Evolutionary conservation across 1,284 basidiomycete genomes (phyloP).

Genomic region (Sparassis latifolia): DNA sequence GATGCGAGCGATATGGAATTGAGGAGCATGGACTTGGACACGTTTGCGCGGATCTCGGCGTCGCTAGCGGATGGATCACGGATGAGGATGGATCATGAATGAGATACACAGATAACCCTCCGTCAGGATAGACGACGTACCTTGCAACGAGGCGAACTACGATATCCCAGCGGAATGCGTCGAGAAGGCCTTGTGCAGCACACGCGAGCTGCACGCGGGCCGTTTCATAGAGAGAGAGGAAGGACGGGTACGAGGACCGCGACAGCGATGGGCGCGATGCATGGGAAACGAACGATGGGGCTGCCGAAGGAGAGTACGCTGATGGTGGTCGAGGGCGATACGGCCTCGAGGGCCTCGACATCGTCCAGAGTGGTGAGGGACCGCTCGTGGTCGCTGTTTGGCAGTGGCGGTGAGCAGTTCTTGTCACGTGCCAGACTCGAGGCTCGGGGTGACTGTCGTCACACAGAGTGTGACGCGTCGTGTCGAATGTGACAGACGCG

Average conservation of each 20-base stretch:
- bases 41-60: conserved; percentile 62
- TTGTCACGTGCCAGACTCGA: not conserved
- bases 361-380: not conserved
- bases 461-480: not conserved
- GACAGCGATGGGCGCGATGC: not conserved
- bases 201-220: conserved; percentile 52
- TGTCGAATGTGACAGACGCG: not conserved
- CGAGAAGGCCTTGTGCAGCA: conserved; percentile 53
- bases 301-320: not conserved
- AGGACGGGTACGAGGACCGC: conserved; percentile 53
- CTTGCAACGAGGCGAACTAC: conserved; percentile 48
- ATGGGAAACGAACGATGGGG: not conserved
- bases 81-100: too few relatives aligned
- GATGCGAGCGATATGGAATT: conserved; percentile 64
- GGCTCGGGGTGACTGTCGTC: not conserved
- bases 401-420: not conserved
- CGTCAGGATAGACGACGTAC: conserved; percentile 22
- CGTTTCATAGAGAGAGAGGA: conserved; percentile 58
- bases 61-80: conserved; percentile 39
- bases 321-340: conserved; percentile 1
- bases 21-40: conserved; percentile 66
- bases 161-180: conserved; percentile 66
- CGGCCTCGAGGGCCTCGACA: not conserved
- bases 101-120: not conserved
- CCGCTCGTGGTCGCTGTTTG: not conserved